Base-by-base conservation (phyloP, 176 grass and related monocot genomes). In the Oryza longistaminata region DNA sequence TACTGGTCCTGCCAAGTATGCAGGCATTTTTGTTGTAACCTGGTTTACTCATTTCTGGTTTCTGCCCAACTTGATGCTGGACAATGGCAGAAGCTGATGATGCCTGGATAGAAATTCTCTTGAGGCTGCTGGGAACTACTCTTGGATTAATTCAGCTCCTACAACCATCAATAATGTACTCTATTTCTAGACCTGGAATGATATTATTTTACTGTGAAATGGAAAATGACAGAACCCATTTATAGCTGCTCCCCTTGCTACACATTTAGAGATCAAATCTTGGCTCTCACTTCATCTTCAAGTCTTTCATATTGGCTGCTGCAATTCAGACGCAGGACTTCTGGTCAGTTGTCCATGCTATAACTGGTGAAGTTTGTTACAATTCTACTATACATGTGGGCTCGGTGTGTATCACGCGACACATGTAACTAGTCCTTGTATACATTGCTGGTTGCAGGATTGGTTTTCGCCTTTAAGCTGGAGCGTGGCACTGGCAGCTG, bases 391-490 rank as follows among this genome's bases (percentile, higher is more conserved):
- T 90, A 64, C 70, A 71, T 76, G 82, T 71, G 82, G 88, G 39
- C 74, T 87, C n/a, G 40, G 9, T 81, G 61, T 65, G 61, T 60
- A 49, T 8, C 85, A 87, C 29, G 85, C 84, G 79, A 69, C 60
- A 80, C 64, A 83, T 58, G 58, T 81, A 73, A 83, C 80, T 84
- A 64, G 89, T 87, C 89, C 85, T 83, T 70, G 89, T 67, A 25
- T 64, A 79, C 85, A 90, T 77, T 81, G 79, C 9, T 77, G 25
- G 21, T 53, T 83, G 66, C 66, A 83, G 86, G 79, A 11, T 78
- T 77, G 79, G 72, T 55, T 83, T 88, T 78, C 53, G 76, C 76
- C 60, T 88, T 88, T 83, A 78, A 77, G 71, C 73, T 72, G 52
- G 40, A 83, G 70, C 81, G 83, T 76, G 37, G 14, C 11, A 12